These are phyloP conservation scores for Scleroderma citrinum DNA, from an alignment of 768 basidiomycete species.

Conservation along the genomic window DNA sequence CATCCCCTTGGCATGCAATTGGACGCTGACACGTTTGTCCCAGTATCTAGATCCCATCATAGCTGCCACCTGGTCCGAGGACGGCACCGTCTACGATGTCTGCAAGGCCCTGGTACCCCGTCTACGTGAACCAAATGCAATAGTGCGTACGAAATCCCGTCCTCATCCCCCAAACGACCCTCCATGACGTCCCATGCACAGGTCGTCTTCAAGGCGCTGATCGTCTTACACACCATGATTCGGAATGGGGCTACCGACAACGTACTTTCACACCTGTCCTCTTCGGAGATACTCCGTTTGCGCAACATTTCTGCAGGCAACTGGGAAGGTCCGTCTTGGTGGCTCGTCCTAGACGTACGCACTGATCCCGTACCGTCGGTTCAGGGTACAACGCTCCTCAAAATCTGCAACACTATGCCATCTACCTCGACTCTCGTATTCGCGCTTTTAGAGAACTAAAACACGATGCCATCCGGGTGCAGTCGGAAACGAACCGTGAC, in stretches of 20 bases:
- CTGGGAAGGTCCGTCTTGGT: constrained; percentile 71
- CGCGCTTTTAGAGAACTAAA: constrained; percentile 84
- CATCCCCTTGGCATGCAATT: neutral
- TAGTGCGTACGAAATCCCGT: constrained; percentile 47
- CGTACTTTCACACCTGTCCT: constrained; percentile 76
- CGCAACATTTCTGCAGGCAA: constrained; percentile 72
- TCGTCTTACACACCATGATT: constrained; percentile 95
- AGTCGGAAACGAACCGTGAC: constrained; percentile 89
- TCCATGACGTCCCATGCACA: constrained; percentile 31
- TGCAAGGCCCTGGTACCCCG: constrained; percentile 82
- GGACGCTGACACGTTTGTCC: neutral
- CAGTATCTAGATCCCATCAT: constrained; percentile 97
- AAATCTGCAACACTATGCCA: constrained; percentile 82
- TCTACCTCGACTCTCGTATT: constrained; percentile 86
- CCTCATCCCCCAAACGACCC: constrained; percentile 2
- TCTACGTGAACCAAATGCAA: constrained; percentile 85
- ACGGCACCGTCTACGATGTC: constrained; percentile 89
- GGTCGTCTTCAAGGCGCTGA: constrained; percentile 97
- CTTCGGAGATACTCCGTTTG: constrained; percentile 74
- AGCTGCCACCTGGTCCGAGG: constrained; percentile 94
- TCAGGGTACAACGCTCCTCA: constrained; percentile 81
- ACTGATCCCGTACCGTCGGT: neutral
- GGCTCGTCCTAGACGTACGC: neutral
- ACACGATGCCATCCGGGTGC: constrained; percentile 90
- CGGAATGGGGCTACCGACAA: constrained; percentile 95